Evolutionary conservation across 768 basidiomycete species (phyloP).

Genomic region (Phylloporus scabripes): DNA sequence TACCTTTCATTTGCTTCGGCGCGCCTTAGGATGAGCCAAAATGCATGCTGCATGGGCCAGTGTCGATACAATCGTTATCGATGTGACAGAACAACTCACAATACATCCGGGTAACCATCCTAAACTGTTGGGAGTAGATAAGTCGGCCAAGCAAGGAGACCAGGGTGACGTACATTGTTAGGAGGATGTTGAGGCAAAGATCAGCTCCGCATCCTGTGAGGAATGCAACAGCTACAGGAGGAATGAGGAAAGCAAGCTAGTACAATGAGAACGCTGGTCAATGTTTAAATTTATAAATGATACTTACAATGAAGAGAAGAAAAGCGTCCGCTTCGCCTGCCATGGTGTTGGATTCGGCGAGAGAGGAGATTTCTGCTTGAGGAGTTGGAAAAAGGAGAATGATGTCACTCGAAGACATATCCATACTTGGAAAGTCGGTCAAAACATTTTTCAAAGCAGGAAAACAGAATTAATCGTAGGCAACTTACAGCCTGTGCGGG

Average conservation of each 20-base stretch:
- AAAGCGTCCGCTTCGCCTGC: slow-evolving; percentile 8
- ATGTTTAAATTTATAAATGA: too few relatives aligned
- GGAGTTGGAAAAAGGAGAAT: slow-evolving; percentile 4
- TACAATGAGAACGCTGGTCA: background rate
- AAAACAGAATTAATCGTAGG: too few relatives aligned
- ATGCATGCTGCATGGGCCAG: slow-evolving; percentile 51
- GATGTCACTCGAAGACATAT: slow-evolving; percentile 20
- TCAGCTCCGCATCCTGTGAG: slow-evolving; percentile 79
- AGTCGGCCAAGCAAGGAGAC: background rate
- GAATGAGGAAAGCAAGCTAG: slow-evolving; percentile 71
- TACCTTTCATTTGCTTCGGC: slow-evolving; percentile 65
- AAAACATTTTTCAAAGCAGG: background rate
- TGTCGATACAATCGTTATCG: background rate
- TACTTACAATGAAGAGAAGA: slow-evolving; percentile 11
- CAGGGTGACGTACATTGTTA: slow-evolving; percentile 58
- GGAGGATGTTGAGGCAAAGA: slow-evolving; percentile 70
- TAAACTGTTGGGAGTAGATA: slow-evolving; percentile 37
- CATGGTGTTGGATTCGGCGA: slow-evolving; percentile 7
- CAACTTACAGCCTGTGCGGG: too few relatives aligned
- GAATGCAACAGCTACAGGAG: slow-evolving; percentile 70
- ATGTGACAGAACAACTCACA: slow-evolving; percentile 24
- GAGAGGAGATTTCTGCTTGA: background rate
- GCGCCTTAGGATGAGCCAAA: slow-evolving; percentile 83
- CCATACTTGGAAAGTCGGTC: slow-evolving; percentile 16
- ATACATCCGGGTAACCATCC: slow-evolving; percentile 67